Base-by-base conservation (phyloP, 768 basidiomycete species). In the Panaeolus papilionaceus region DNA sequence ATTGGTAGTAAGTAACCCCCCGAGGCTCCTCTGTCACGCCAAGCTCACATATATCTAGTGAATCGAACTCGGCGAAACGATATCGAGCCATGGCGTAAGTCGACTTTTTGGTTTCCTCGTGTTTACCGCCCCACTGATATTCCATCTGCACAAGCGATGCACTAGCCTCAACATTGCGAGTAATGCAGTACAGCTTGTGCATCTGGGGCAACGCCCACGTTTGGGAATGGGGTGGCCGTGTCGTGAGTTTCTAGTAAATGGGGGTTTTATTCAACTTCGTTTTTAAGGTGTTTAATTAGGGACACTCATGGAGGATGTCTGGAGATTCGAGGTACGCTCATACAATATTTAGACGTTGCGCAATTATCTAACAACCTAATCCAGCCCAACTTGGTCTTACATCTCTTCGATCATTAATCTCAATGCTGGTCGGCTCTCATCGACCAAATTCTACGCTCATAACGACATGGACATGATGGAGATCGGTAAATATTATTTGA, bases 401-500 rank as follows among this genome's bases (percentile, higher is more conserved):
- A 78, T 91, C 4, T 79, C 85, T 3, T 70, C 67, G 45, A 89
- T 91, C 66, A 87, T 91, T 74, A 89, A 91, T 68, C 81, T 84
- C 88, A 89, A 64, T 20, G 73, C 54, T n/a, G 28, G 54, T 65
- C 23, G 78, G 66, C 38, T 51, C 11, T 7, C 44, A 20, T 20
- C 39, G 5, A 86, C 86, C 1, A 86, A 90, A 73, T 91, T 90
- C 73, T 88, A 82, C 62, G 89, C 89, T 6, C 86, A 84, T 65
- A 91, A 91, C 66, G 90, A 91, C 67, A 79, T 91, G 78, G 89
- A 91, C 72, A 91, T 91, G 72, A 88, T 90, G 65, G 54, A 58
- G n/a, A 58, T 58, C 14, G 54, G 54, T 58, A 58, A 4, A 5
- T 58, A 37, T 9, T 9, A 16, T 44, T 18, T 16, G 5, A 18